Conservation (phyloP, 2,329 filamentous ascomycete species). For the Phaeophleospora eucalypticola region DNA sequence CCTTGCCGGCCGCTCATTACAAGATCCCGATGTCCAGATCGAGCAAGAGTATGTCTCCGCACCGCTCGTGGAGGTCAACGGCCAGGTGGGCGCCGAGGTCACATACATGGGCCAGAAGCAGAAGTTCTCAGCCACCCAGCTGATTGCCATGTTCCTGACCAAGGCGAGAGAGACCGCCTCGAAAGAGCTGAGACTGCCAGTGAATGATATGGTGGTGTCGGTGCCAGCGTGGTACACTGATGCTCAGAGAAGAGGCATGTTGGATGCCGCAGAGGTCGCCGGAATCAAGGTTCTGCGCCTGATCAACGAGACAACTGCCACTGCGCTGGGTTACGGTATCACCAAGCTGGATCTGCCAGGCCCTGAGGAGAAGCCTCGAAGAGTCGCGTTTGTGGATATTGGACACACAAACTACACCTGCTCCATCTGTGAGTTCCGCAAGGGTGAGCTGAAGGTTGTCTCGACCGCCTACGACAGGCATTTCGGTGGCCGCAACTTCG, state of each 20-base stretch:
- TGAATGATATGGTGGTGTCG: slow-evolving; percentile 89
- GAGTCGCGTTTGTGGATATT: slow-evolving; percentile 89
- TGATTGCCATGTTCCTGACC: slow-evolving; percentile 91
- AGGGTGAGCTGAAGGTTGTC: slow-evolving; percentile 94
- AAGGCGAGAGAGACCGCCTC: slow-evolving; percentile 88
- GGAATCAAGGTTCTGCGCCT: slow-evolving; percentile 88
- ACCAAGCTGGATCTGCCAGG: slow-evolving; percentile 90
- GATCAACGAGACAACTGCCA: slow-evolving; percentile 97
- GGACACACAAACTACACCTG: slow-evolving; percentile 94
- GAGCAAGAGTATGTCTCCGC: slow-evolving; percentile 91
- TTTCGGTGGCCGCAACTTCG: slow-evolving; percentile 96
- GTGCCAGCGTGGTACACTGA: slow-evolving; percentile 98
- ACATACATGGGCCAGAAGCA: slow-evolving; percentile 92
- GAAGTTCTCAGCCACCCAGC: slow-evolving; percentile 88
- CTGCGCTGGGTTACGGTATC: slow-evolving; percentile 94
- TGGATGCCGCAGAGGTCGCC: slow-evolving; percentile 90
- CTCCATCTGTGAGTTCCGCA: slow-evolving; percentile 92
- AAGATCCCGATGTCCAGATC: slow-evolving; percentile 86
- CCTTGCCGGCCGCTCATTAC: slow-evolving; percentile 78
- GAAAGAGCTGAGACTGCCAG: slow-evolving; percentile 82
- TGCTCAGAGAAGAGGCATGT: slow-evolving; percentile 77
- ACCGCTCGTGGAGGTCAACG: slow-evolving; percentile 80
- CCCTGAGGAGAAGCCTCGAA: slow-evolving; percentile 84
- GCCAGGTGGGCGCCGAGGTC: slow-evolving; percentile 92
- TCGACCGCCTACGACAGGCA: slow-evolving; percentile 89